A percentile compares a stretch with the other conserved stretches of the same genome.
Evolutionary conservation across 2,329 filamentous ascomycete genomes (phyloP).

Genomic region (Trichoderma koningii): DNA sequence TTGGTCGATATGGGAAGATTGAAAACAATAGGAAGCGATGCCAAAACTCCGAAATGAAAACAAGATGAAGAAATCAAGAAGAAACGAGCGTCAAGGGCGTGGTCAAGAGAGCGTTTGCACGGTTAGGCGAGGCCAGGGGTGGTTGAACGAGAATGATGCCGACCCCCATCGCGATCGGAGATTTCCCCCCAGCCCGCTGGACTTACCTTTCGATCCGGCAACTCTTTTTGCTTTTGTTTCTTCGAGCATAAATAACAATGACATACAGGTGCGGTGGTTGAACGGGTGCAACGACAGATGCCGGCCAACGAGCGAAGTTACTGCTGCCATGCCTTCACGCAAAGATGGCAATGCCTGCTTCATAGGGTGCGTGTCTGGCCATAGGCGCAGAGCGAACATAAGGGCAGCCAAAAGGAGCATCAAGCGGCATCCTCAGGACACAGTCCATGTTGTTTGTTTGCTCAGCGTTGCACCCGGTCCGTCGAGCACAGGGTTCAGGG

Average conservation of each 20-base stretch:
- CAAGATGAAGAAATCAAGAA: neutral
- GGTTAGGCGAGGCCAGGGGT: neutral
- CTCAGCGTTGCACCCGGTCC: neutral
- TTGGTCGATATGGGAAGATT: neutral
- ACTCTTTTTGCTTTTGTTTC: neutral
- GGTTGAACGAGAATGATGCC: neutral
- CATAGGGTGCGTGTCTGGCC: neutral
- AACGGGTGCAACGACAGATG: too few species aligned
- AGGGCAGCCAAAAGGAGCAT: neutral
- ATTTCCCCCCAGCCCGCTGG: conserved; percentile 1
- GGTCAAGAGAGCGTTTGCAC: neutral
- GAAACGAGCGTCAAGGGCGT: neutral
- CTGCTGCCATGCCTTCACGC: too few species aligned
- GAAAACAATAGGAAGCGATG: neutral
- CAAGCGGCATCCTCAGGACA: neutral
- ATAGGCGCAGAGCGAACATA: neutral
- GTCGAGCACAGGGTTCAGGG: neutral
- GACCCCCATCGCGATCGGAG: conserved; percentile 7
- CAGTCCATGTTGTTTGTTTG: neutral
- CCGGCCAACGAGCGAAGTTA: too few species aligned
- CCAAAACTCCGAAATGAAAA: neutral
- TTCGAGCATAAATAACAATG: neutral
- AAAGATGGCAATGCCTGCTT: too few species aligned
- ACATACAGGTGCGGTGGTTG: too few species aligned
- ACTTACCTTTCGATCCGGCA: conserved; percentile 6